phyloP scores from a whole-genome alignment of 1,284 basidiomycete genomes.

The Papiliotrema laurentii region DNA sequence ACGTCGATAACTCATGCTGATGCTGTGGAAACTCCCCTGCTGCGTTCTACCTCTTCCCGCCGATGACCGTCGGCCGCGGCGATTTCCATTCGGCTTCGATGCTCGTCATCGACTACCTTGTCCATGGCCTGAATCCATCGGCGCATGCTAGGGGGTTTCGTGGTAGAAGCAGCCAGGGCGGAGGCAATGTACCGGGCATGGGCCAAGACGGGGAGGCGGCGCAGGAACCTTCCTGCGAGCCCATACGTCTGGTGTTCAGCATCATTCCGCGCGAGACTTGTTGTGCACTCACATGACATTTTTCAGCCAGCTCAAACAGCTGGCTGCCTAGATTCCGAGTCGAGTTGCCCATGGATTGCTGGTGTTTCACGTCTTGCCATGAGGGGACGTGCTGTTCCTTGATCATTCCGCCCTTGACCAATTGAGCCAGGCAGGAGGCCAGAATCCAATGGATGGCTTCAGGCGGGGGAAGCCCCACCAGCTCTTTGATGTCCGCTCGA shows the following conservation, averaged over 20 bases:
- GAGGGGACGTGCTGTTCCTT: slow-evolving; percentile 52
- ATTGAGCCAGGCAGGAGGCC: slow-evolving; percentile 73
- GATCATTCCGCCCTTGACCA: slow-evolving; percentile 70
- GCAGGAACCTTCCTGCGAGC: slow-evolving; percentile 85
- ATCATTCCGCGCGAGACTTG: background rate
- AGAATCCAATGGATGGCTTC: slow-evolving; percentile 93
- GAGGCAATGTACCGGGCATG: slow-evolving; percentile 70
- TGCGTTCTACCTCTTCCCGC: background rate
- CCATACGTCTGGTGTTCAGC: slow-evolving; percentile 54
- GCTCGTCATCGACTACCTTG: slow-evolving; percentile 55
- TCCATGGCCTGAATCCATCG: slow-evolving; percentile 60
- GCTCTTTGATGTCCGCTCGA: slow-evolving; percentile 94
- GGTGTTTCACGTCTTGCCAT: slow-evolving; percentile 8
- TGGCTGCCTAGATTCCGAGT: slow-evolving; percentile 10
- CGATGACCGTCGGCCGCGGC: slow-evolving; percentile 3
- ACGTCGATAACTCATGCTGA: no score
- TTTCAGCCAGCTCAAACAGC: slow-evolving; percentile 63
- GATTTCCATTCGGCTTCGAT: slow-evolving; percentile 4
- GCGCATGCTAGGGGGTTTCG: slow-evolving; percentile 12
- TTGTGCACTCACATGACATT: slow-evolving; percentile 61
- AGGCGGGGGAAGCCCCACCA: slow-evolving; percentile 80
- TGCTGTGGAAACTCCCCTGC: no score
- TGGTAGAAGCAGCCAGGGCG: slow-evolving; percentile 7
- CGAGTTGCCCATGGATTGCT: background rate
- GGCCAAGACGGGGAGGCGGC: slow-evolving; percentile 85